Evolutionary conservation across 805 yeast genomes (phyloP), one percentile per base, ranked within the genome.

Genomic region (Cyberlindnera euphorbiiphila): DNA sequence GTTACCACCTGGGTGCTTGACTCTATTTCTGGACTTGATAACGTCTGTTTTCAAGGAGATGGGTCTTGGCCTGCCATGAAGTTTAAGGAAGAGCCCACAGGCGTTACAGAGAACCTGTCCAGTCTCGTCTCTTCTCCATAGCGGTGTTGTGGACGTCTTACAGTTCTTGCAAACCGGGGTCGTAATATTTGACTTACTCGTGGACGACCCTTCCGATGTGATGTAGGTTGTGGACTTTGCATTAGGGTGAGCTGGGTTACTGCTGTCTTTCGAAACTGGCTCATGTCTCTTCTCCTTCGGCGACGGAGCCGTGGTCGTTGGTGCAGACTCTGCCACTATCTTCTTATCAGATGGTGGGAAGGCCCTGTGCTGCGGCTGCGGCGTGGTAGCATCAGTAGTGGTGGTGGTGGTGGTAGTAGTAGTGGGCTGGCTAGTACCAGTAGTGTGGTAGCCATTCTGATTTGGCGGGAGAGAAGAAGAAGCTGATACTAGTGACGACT

Each of bases 101-200:
- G 98, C 98, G 64, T 89, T 89, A 61, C 98, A 89, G 32, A 89
- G 70, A 23, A 89, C 95, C 51, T 81, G 82, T 12, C 95, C 95
- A 9, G 85, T 76, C 54, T 88, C 96, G 62, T 89, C 96, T 46
- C 97, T 71, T 61, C 97, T 74, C 97, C 97, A 89, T 20, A 89
- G 66, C 1, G 98, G 97, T 2, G 98, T 89, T 2, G 93, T 89
- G 41, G 87, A 84, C 2, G 98, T 89, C 53, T 81, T 75, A 65
- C 98, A 89, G 61, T 89, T 89, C 50, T 83, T 85, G 60, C 98
- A 89, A 16, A 81, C 72, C 5, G 94, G 86, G 23, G 76, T 66
- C 11, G 80, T 60, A 43, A 77, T 74, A 51, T 74, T 78, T 13
- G 79, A 69, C 48, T 77, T 78, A 13, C 81, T 68, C n/a, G 84